Percentiles rank a stretch among this genome's conserved stretches.
Conservation (phyloP, 164 flowering plant genomes). For the Vitis rupestris region DNA sequence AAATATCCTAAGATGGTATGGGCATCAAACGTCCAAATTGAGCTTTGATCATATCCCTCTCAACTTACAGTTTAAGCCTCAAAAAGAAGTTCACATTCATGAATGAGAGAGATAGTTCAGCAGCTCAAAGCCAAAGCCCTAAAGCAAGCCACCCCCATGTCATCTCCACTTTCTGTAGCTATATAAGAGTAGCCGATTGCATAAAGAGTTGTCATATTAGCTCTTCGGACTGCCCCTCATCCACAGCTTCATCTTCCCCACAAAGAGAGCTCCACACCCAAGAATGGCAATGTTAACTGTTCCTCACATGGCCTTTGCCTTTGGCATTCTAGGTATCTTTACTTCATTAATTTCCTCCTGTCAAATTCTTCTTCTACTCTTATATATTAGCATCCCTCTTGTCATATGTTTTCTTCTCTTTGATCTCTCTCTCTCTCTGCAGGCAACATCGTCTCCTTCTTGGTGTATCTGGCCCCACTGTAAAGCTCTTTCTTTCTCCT, state of each 20-base stretch:
- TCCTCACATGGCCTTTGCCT: conserved; percentile 31
- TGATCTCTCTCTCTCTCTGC: neutral
- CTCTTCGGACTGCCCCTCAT: neutral
- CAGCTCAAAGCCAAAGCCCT: too few species aligned
- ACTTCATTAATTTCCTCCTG: too few species aligned
- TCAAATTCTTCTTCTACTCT: neutral
- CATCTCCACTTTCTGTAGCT: too few species aligned
- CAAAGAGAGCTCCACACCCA: conserved; percentile 7
- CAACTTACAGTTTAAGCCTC: too few species aligned
- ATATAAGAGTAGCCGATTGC: neutral
- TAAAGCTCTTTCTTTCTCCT: conserved; percentile 24
- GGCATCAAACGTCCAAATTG: too few species aligned
- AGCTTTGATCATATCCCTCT: too few species aligned
- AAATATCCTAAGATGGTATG: too few species aligned
- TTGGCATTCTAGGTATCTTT: conserved; percentile 60
- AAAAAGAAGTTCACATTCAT: too few species aligned
- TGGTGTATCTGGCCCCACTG: conserved; percentile 76
- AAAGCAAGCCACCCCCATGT: too few species aligned
- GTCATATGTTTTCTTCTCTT: neutral
- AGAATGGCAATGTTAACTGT: conserved; percentile 24
- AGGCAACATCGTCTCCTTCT: conserved; percentile 68
- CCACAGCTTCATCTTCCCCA: neutral
- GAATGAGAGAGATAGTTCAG: too few species aligned
- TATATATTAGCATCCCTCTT: too few species aligned
- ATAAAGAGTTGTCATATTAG: neutral